These are phyloP conservation scores for Selaginella moellendorffii DNA, from an alignment of 75 land plant species.

Conservation along the genomic window DNA sequence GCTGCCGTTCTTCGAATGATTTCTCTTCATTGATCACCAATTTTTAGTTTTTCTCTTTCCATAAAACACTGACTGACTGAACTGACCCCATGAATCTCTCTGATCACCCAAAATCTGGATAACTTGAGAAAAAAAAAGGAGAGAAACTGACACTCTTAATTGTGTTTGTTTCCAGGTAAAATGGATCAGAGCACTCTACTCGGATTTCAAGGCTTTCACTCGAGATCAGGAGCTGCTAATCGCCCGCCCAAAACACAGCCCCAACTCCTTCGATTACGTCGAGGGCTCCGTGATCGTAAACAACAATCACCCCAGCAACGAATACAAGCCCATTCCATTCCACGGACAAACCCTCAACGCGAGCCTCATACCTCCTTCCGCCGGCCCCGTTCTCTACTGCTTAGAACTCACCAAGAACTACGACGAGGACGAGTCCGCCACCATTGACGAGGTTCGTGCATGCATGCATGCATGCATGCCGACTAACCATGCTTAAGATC, in stretches of 20 bases:
- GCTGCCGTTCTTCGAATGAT: too few relatives aligned
- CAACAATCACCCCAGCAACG: constrained; percentile 39
- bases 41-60: too few relatives aligned
- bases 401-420: constrained; percentile 53
- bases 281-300: constrained; percentile 73
- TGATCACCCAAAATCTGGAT: too few relatives aligned
- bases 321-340: constrained; percentile 45
- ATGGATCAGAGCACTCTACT: constrained; percentile 64
- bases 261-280: constrained; percentile 54
- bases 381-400: constrained; percentile 70
- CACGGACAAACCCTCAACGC: constrained; percentile 25
- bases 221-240: constrained; percentile 49
- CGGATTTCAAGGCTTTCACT: constrained; percentile 44
- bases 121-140: too few relatives aligned
- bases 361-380: constrained; percentile 24
- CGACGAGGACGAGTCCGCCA: constrained; percentile 11
- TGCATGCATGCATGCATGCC: too few relatives aligned
- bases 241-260: constrained; percentile 12
- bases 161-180: constrained; percentile 42
- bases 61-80: too few relatives aligned
- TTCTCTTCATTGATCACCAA: too few relatives aligned
- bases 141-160: too few relatives aligned
- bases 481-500: not conserved
- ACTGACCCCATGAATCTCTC: too few relatives aligned
- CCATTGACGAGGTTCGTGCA: constrained; percentile 24